phyloP scores from a whole-genome alignment of 345 rosid genomes.

The Linum tenue region DNA sequence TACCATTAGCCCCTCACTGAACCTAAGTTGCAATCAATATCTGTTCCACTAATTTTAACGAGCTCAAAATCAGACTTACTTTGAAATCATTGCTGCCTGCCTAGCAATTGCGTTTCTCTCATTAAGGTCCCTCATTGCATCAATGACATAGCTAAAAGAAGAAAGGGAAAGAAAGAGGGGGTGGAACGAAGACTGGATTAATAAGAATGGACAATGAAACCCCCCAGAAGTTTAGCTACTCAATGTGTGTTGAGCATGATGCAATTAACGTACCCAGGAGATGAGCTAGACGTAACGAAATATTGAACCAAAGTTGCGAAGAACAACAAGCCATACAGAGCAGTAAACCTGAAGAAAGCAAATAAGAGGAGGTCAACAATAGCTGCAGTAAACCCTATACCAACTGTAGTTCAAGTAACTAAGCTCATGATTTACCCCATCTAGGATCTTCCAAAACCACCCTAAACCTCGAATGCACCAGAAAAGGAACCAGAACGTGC shows the following conservation, averaged over 20 bases:
- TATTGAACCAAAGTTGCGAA: slow-evolving; percentile 69
- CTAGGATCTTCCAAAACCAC: not conserved
- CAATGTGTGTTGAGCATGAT: not conserved
- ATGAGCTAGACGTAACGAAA: slow-evolving; percentile 71
- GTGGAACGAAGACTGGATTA: not conserved
- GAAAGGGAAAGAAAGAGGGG: not conserved
- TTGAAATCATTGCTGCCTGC: slow-evolving; percentile 29
- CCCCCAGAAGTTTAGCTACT: not conserved
- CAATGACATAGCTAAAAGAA: slow-evolving; percentile 43
- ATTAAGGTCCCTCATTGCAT: slow-evolving; percentile 43
- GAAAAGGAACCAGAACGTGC: not conserved
- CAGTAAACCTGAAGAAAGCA: slow-evolving; percentile 58
- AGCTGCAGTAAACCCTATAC: not conserved
- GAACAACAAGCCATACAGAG: slow-evolving; percentile 48
- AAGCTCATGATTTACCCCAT: not conserved
- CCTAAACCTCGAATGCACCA: not conserved
- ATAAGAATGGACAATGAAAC: not conserved
- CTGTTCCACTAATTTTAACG: not conserved
- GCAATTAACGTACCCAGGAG: slow-evolving; percentile 66
- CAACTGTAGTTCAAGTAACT: not conserved
- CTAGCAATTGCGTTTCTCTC: slow-evolving; percentile 25
- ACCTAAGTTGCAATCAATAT: not conserved
- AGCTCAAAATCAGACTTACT: slow-evolving; percentile 34
- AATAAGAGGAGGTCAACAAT: not conserved
- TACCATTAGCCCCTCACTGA: not conserved